phyloP scores from a whole-genome alignment of 495 filamentous ascomycete species.

The Talaromyces nanjingensis region DNA sequence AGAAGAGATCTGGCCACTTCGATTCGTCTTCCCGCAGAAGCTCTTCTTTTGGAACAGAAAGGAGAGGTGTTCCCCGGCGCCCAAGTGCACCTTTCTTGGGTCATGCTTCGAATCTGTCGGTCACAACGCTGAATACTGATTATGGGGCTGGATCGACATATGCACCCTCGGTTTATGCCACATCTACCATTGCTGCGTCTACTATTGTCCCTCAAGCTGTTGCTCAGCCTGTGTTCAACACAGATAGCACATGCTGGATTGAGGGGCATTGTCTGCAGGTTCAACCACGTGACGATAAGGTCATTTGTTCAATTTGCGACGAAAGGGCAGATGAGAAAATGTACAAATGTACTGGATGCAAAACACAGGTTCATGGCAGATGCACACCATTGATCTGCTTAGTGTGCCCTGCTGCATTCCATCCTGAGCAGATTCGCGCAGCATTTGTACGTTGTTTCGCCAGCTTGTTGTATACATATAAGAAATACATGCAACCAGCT shows the following conservation, averaged over 20 bases:
- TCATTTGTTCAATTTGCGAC: constrained; percentile 79
- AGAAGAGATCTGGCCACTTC: constrained; percentile 94
- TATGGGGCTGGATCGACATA: constrained; percentile 71
- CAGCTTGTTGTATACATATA: constrained; percentile 91
- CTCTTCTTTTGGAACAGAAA: constrained; percentile 81
- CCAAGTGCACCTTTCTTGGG: constrained; percentile 81
- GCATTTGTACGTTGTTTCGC: constrained; percentile 93
- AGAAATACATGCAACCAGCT: constrained; percentile 71
- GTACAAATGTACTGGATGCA: constrained; percentile 78
- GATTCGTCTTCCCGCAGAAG: constrained; percentile 78
- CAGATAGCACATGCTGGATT: constrained; percentile 81
- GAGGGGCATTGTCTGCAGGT: constrained; percentile 90
- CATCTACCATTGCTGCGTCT: constrained; percentile 95
- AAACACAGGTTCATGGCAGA: constrained; percentile 66
- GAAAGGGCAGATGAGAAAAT: constrained; percentile 85
- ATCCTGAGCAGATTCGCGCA: constrained; percentile 81
- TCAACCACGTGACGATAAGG: constrained; percentile 57
- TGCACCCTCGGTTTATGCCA: constrained; percentile 91
- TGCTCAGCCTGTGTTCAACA: constrained; percentile 77
- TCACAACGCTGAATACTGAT: constrained; percentile 73
- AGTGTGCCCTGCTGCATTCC: constrained; percentile 86
- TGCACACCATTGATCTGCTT: constrained; percentile 77
- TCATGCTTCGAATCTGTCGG: constrained; percentile 74
- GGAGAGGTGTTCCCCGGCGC: constrained; percentile 55
- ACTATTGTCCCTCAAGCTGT: constrained; percentile 92